Evolutionary conservation across 345 rosid species (phyloP).

Genomic region (Syzygium grande): DNA sequence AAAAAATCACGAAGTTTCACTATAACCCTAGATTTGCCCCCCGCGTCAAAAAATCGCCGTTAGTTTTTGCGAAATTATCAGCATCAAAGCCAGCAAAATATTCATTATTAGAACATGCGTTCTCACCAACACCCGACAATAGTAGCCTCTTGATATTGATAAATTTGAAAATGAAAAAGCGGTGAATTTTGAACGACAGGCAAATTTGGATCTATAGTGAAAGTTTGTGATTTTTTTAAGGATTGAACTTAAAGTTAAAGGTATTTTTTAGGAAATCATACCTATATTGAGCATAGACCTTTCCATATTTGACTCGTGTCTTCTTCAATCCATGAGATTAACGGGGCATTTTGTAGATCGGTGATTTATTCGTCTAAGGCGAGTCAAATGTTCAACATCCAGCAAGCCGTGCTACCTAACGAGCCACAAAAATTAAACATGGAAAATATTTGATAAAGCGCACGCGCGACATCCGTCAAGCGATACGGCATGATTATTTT

Average conservation of each 20-base stretch:
- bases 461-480: background rate
- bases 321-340: background rate
- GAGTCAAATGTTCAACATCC: background rate
- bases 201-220: background rate
- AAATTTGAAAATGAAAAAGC: background rate
- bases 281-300: background rate
- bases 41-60: background rate
- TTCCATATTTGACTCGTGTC: background rate
- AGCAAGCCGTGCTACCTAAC: background rate
- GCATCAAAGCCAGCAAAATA: accelerated
- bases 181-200: background rate
- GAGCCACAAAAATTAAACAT: background rate
- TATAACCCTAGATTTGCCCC: no score
- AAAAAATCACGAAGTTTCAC: no score
- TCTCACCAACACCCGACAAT: background rate
- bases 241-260: background rate
- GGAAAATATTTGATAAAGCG: background rate
- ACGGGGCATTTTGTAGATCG: background rate
- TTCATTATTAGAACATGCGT: accelerated
- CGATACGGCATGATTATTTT: background rate
- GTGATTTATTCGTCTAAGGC: background rate
- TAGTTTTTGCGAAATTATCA: background rate
- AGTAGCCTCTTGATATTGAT: background rate
- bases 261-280: background rate
- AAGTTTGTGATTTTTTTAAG: background rate